A percentile compares a stretch with the other conserved stretches of the same genome.
phyloP scores from a whole-genome alignment of 352 stramenopile genomes.

The Phytopythium cucurbitacearum region DNA sequence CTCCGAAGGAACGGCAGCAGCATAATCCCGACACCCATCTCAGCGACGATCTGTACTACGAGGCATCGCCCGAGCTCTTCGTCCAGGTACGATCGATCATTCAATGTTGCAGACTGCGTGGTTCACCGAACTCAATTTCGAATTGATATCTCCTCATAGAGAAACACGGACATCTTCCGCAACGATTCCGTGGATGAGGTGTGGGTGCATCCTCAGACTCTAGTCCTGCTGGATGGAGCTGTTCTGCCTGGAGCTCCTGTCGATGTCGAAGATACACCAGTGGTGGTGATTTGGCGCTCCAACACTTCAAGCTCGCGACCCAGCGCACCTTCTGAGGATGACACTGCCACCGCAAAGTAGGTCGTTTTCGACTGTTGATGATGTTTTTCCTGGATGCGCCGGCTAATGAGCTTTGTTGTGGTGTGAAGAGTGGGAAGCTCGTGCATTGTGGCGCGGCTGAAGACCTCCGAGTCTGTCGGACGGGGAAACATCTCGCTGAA shows the following conservation, averaged over 20 bases:
- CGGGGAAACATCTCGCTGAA: conserved; percentile 38
- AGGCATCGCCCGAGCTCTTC: conserved; percentile 42
- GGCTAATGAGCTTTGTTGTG: not conserved
- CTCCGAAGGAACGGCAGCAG: conserved; percentile 58
- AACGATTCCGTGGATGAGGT: conserved; percentile 53
- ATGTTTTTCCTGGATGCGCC: no score
- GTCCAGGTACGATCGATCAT: conserved; percentile 30
- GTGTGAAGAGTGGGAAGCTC: conserved; percentile 9
- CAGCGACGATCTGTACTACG: conserved; percentile 52
- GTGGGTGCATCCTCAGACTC: conserved; percentile 59
- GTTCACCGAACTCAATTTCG: not conserved
- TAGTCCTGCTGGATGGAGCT: conserved; percentile 56
- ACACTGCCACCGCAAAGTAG: not conserved
- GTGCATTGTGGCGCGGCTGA: conserved; percentile 35
- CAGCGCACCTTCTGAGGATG: not conserved
- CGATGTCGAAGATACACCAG: conserved; percentile 30
- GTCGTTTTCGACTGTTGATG: not conserved
- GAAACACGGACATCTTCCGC: conserved; percentile 4
- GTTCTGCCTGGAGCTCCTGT: conserved; percentile 20
- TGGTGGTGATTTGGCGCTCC: conserved; percentile 34
- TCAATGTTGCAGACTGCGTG: not conserved
- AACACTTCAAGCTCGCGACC: not conserved
- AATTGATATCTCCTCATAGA: conserved; percentile 7
- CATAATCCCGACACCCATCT: conserved; percentile 21
- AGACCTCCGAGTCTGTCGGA: conserved; percentile 28